Percentiles rank a stretch among this genome's conserved stretches.
phyloP scores from a whole-genome alignment of 257 asterid species.

The Solanum lycopersicoides region DNA sequence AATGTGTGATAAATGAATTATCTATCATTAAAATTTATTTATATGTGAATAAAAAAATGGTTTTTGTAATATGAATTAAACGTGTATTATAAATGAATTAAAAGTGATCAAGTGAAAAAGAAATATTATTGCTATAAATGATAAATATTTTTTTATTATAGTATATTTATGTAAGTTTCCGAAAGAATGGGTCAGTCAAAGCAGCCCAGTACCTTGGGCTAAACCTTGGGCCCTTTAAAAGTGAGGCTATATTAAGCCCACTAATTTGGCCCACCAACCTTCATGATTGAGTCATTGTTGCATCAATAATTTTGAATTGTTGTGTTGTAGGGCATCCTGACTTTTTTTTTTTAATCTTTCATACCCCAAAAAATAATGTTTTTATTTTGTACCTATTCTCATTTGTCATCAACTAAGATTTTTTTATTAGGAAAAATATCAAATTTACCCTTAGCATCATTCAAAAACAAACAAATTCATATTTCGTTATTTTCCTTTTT shows the following conservation, averaged over 20 bases:
- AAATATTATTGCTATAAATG: too few relatives aligned
- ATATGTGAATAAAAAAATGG: too few relatives aligned
- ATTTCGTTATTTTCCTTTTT: background rate
- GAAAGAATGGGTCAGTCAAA: background rate
- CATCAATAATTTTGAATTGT: background rate
- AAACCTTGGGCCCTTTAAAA: background rate
- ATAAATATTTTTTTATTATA: too few relatives aligned
- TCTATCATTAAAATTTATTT: too few relatives aligned
- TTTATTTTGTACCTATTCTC: background rate
- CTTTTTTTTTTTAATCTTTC: too few relatives aligned
- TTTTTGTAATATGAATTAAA: too few relatives aligned
- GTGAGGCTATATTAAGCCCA: background rate
- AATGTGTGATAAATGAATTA: too few relatives aligned
- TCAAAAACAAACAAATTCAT: background rate
- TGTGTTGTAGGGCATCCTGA: background rate
- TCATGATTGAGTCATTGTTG: background rate
- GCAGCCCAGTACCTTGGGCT: background rate
- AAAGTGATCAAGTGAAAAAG: too few relatives aligned
- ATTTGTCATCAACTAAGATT: background rate
- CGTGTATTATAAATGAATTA: too few relatives aligned
- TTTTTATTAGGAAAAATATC: too few relatives aligned
- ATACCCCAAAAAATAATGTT: background rate
- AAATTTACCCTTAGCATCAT: background rate
- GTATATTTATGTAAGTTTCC: too few relatives aligned
- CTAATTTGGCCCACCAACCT: background rate